Evolutionary conservation across 805 yeast species (phyloP).

Genomic region (Candida nemodendra): DNA sequence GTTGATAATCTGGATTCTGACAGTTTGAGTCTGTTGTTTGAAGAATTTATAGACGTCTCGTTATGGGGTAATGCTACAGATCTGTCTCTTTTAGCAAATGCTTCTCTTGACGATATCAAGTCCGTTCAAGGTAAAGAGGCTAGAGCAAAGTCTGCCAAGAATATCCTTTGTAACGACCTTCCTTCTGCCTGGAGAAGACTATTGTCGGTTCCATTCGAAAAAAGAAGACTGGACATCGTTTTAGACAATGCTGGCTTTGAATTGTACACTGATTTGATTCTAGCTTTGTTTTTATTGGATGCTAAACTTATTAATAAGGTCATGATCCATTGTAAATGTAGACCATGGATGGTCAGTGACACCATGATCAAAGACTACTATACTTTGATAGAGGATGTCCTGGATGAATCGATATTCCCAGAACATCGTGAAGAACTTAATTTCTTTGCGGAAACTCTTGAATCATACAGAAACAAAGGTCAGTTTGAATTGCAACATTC

Average conservation of each 20-base stretch:
- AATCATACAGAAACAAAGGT: constrained; percentile 44
- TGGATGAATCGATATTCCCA: constrained; percentile 50
- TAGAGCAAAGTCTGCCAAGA: constrained; percentile 75
- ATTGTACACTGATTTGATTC: constrained; percentile 77
- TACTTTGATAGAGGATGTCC: constrained; percentile 54
- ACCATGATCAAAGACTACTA: constrained; percentile 82
- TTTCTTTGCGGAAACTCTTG: constrained; percentile 45
- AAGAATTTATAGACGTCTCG: constrained; percentile 83
- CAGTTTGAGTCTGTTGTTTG: constrained; percentile 57
- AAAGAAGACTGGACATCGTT: constrained; percentile 71
- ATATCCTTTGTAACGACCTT: constrained; percentile 77
- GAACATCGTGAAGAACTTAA: constrained; percentile 47
- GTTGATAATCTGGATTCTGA: constrained; percentile 34
- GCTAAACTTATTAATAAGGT: constrained; percentile 61
- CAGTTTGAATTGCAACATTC: constrained; percentile 52
- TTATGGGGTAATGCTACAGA: constrained; percentile 99
- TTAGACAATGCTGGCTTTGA: constrained; percentile 96
- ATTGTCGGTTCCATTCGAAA: constrained; percentile 23
- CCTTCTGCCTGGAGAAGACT: constrained; percentile 60
- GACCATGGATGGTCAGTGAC: constrained; percentile 98
- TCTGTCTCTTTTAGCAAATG: constrained; percentile 81
- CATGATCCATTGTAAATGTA: constrained; percentile 80
- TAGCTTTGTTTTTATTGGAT: constrained; percentile 68
- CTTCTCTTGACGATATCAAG: constrained; percentile 86
- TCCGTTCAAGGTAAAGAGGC: constrained; percentile 89